A percentile compares a stretch with the other conserved stretches of the same genome.
phyloP scores from a whole-genome alignment of 805 yeast species.

The Kodamaea laetipori region DNA sequence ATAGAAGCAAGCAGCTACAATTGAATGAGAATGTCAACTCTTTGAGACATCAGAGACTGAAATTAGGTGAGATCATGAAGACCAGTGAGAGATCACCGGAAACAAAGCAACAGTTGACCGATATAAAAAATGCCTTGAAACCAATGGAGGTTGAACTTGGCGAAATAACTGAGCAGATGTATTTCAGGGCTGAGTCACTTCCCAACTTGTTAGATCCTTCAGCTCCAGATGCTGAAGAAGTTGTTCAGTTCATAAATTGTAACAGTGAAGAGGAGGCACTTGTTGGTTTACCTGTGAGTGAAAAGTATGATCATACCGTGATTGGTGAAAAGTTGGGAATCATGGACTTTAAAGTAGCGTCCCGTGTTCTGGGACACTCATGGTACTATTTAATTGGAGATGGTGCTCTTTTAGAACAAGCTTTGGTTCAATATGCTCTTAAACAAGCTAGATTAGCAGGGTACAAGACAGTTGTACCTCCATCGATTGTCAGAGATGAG shows the following conservation, averaged over 20 bases:
- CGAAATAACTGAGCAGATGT: slow-evolving; percentile 38
- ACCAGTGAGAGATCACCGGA: slow-evolving; percentile 12
- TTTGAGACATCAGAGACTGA: slow-evolving; percentile 30
- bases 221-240: slow-evolving; percentile 44
- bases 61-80: slow-evolving; percentile 28
- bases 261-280: slow-evolving; percentile 30
- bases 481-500: slow-evolving; percentile 79
- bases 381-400: slow-evolving; percentile 85
- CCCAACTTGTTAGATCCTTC: slow-evolving; percentile 62
- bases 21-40: slow-evolving; percentile 25
- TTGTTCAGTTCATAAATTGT: slow-evolving; percentile 58
- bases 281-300: slow-evolving; percentile 15
- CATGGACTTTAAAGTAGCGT: slow-evolving; percentile 70
- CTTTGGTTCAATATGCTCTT: slow-evolving; percentile 78
- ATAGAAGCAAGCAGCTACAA: slow-evolving; percentile 27
- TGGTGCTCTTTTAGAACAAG: slow-evolving; percentile 88
- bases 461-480: slow-evolving; percentile 75
- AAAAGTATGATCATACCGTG: slow-evolving; percentile 57
- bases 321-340: slow-evolving; percentile 71
- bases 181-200: slow-evolving; percentile 47
- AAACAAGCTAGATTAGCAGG: slow-evolving; percentile 65
- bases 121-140: slow-evolving; percentile 29
- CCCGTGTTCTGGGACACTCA: slow-evolving; percentile 78
- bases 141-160: slow-evolving; percentile 27
- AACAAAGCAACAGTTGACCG: slow-evolving; percentile 22